Conservation (phyloP, 371 early-diverging fungal species). For the Blastocladiella emersonii region DNA sequence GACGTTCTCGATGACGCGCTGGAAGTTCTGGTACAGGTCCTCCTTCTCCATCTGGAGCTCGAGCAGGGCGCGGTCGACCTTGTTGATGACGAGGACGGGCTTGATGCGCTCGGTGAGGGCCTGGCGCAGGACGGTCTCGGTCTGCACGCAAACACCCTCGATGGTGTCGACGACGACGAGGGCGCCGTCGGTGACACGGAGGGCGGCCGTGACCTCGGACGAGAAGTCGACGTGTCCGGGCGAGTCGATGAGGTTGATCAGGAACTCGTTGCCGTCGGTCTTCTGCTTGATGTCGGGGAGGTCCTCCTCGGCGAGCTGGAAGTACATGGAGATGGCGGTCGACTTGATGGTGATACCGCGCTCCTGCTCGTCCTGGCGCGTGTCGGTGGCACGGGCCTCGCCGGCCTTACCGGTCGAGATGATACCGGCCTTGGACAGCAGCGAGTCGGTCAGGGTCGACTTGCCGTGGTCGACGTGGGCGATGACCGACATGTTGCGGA, state of each 20-base stretch:
- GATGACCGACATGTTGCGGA: slow-evolving; percentile 85
- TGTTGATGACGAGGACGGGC: slow-evolving; percentile 93
- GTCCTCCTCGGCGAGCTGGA: slow-evolving; percentile 41
- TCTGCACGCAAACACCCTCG: slow-evolving; percentile 98
- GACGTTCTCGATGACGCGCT: slow-evolving; percentile 84
- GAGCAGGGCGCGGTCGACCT: slow-evolving; percentile 91
- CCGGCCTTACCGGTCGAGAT: slow-evolving; percentile 94
- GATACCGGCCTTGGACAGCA: slow-evolving; percentile 94
- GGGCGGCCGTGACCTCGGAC: slow-evolving; percentile 92
- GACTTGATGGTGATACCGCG: slow-evolving; percentile 99
- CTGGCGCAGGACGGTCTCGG: slow-evolving; percentile 86
- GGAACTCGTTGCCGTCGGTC: slow-evolving; percentile 37
- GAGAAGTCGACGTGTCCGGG: slow-evolving; percentile 99
- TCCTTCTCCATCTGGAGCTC: slow-evolving; percentile 80
- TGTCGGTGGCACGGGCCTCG: slow-evolving; percentile 96
- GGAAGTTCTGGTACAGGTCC: slow-evolving; percentile 80
- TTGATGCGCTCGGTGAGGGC: slow-evolving; percentile 80
- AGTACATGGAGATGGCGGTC: slow-evolving; percentile 84
- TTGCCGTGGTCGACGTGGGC: slow-evolving; percentile 97
- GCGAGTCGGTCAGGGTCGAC: slow-evolving; percentile 95
- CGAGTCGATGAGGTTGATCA: slow-evolving; percentile 97
- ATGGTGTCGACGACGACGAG: slow-evolving; percentile 95
- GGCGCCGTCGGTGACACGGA: slow-evolving; percentile 91
- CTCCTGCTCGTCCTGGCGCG: slow-evolving; percentile 96
- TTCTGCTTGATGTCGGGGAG: not conserved